phyloP scores from a whole-genome alignment of 371 early-diverging fungal species.

The Thermomucor indicae-seudaticae region DNA sequence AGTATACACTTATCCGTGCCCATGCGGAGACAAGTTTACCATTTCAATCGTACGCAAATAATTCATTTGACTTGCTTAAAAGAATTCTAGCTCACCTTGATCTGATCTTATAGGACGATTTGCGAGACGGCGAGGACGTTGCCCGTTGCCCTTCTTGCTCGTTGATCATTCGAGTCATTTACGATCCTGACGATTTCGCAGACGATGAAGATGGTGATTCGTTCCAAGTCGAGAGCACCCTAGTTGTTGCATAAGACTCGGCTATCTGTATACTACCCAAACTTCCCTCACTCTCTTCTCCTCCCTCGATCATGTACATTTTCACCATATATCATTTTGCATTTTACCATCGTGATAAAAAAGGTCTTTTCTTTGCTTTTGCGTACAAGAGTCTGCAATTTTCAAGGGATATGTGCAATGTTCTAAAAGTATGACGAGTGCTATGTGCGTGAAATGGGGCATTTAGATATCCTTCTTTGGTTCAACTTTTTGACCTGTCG shows the following conservation, averaged over 20 bases:
- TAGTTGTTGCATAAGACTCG: conserved; percentile 23
- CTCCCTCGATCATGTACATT: background rate
- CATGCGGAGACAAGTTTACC: conserved; percentile 99
- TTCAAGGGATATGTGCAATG: too few relatives aligned
- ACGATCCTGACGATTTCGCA: conserved; percentile 72
- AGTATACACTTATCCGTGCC: conserved; percentile 96
- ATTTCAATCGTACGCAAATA: conserved; percentile 65
- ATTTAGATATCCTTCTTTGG: conserved; percentile 20
- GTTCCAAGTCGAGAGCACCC: conserved; percentile 32
- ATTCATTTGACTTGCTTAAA: background rate
- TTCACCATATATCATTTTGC: background rate
- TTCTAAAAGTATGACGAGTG: too few relatives aligned
- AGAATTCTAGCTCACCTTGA: background rate
- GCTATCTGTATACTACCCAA: background rate
- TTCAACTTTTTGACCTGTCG: conserved; percentile 9
- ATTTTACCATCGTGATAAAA: background rate
- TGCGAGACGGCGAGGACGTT: conserved; percentile 91
- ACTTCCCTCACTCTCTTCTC: conserved; percentile 5
- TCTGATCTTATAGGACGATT: conserved; percentile 59
- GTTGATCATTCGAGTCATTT: conserved; percentile 83
- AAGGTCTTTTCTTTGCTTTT: background rate
- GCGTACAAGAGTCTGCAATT: background rate
- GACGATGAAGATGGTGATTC: conserved; percentile 39
- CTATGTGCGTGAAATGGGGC: too few relatives aligned
- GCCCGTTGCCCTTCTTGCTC: conserved; percentile 98